Percentiles rank a stretch among this genome's conserved stretches.
These are phyloP conservation scores for Malus sylvestris DNA, from an alignment of 306 rosid genomes.

Conservation along the genomic window DNA sequence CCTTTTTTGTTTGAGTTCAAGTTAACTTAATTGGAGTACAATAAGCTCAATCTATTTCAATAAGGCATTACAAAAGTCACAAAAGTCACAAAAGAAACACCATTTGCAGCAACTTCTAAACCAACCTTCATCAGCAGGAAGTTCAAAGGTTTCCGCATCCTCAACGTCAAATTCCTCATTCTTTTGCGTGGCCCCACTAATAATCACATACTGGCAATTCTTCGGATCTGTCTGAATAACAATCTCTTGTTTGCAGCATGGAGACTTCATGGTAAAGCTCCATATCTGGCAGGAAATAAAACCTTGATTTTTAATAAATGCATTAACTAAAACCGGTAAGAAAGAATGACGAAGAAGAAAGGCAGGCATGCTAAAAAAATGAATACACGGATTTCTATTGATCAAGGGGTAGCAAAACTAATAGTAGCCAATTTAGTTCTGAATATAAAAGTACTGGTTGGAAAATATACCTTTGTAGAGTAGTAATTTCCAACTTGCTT, in stretches of 20 bases:
- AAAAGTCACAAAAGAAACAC: neutral
- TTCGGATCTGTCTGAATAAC: conserved; percentile 88
- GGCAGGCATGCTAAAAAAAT: neutral
- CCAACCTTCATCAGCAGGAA: conserved; percentile 86
- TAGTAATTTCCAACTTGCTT: conserved; percentile 93
- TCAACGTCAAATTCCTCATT: conserved; percentile 69
- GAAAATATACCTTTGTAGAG: conserved; percentile 65
- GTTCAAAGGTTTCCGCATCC: conserved; percentile 84
- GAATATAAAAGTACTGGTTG: neutral
- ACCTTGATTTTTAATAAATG: neutral
- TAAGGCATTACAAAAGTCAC: neutral
- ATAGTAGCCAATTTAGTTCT: neutral
- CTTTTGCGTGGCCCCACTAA: conserved; percentile 73
- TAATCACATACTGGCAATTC: conserved; percentile 67
- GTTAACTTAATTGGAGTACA: neutral
- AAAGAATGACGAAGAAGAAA: neutral
- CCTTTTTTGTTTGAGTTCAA: neutral
- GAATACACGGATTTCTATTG: neutral
- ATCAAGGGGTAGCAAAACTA: neutral
- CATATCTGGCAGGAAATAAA: conserved; percentile 61
- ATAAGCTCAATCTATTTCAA: neutral
- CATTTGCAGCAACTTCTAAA: neutral
- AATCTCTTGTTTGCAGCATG: conserved; percentile 86
- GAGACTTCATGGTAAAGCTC: conserved; percentile 87
- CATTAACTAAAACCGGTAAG: neutral